Evolutionary conservation across 768 basidiomycete species (phyloP).

Genomic region (Leccinum boreale): DNA sequence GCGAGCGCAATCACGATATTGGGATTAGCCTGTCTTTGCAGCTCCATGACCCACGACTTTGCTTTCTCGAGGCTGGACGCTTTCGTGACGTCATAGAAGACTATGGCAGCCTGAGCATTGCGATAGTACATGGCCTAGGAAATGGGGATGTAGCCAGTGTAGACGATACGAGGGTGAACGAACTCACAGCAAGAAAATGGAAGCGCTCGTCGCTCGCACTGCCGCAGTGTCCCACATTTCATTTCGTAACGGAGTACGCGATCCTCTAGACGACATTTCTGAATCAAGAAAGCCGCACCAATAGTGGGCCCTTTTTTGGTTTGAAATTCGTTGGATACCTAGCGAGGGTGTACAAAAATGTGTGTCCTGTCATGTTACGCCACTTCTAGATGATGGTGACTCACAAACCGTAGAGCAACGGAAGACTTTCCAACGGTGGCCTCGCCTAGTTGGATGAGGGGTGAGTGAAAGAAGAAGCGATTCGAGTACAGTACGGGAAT

Average conservation of each 20-base stretch:
- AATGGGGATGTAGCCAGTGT: slow-evolving; percentile 8
- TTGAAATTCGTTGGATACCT: slow-evolving; percentile 98
- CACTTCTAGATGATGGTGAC: slow-evolving; percentile 29
- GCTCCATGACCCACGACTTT: slow-evolving; percentile 99
- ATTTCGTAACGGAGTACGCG: slow-evolving; percentile 92
- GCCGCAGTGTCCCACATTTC: slow-evolving; percentile 97
- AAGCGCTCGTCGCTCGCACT: slow-evolving; percentile 96
- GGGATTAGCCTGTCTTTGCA: slow-evolving; percentile 97
- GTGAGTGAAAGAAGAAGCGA: neutral
- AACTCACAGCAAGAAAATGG: slow-evolving; percentile 88
- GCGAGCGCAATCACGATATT: slow-evolving; percentile 99
- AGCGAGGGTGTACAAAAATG: neutral
- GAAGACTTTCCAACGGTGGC: slow-evolving; percentile 99
- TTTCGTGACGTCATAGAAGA: slow-evolving; percentile 98
- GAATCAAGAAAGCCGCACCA: slow-evolving; percentile 92
- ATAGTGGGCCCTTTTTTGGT: slow-evolving; percentile 99
- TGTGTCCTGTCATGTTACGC: neutral
- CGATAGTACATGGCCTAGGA: slow-evolving; percentile 96
- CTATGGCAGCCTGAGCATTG: slow-evolving; percentile 96
- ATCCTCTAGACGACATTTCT: slow-evolving; percentile 95
- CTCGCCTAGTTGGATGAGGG: slow-evolving; percentile 59
- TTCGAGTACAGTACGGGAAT: neutral
- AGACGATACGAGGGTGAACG: neutral
- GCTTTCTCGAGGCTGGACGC: slow-evolving; percentile 95
- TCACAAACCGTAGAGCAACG: slow-evolving; percentile 93